Base-by-base conservation (phyloP, 2,329 filamentous ascomycete species). In the Epichloe gansuensis region DNA sequence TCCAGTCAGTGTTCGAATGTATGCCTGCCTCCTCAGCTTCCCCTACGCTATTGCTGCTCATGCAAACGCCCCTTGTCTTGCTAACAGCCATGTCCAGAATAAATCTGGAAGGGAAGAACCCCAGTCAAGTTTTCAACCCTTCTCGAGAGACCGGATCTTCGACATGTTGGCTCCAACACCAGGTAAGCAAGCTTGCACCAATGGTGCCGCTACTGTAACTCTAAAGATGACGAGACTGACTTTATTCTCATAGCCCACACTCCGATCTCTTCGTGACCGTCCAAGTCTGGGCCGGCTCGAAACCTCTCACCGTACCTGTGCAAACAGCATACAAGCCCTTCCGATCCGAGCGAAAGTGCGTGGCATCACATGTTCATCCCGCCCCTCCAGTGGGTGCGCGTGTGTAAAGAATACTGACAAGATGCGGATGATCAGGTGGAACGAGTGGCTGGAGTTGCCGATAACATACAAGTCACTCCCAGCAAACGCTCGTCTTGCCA, bases 321-420 rank as follows among this genome's bases (percentile, higher is more conserved):
- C 91, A 97, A 67, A 98, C 93, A 3, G 80, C 89, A 25, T 97
- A 97, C 71, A 95, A 90, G 64, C 74, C 88, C 7, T 97, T 98
- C 66, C 89, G 90, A 65, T 79, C 78, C 38, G 82, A 85, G 62
- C 72, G 83, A 70, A 80, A 74, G 75, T 83, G 59, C 50, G 65
- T 39, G 2, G 12, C 38, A 23, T 35, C 9, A n/a, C 38, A 21
- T 38, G 17, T 11, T 34, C 13, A 13, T 13, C 42, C 9, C 5
- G 3, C 48, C 25, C 41, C n/a, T n/a, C 35, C 46, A 17, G 2
- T 3, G 11, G 25, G 25, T 17, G 17, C 15, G 4, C 35, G 2
- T 38, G 23, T 6, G 21, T 38, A 39, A 48, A 23, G 15, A 37
- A 13, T 50, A 34, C 48, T 50, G 13, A 23, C n/a, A 46, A 39